These are phyloP conservation scores for Cryoendolithus antarcticus DNA, from an alignment of 2,329 filamentous ascomycete species.

Conservation along the genomic window DNA sequence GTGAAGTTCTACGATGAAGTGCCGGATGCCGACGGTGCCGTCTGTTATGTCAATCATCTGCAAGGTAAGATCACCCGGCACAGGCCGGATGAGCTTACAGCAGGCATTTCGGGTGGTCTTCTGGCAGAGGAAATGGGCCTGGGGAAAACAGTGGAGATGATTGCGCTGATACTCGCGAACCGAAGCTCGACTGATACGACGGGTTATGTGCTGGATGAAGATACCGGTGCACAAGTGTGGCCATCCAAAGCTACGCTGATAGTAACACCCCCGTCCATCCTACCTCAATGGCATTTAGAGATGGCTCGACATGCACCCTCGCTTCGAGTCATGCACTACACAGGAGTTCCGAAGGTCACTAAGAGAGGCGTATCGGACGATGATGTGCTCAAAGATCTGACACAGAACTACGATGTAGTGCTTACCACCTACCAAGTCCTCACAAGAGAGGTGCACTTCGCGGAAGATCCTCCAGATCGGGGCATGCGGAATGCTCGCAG, in stretches of 20 bases:
- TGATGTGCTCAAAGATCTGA: slow-evolving; percentile 35
- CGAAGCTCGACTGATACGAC: not conserved
- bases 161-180: slow-evolving; percentile 45
- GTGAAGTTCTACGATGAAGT: slow-evolving; percentile 32
- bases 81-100: slow-evolving; percentile 28
- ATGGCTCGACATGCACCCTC: slow-evolving; percentile 43
- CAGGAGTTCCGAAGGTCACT: slow-evolving; percentile 31
- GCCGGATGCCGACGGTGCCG: slow-evolving; percentile 34
- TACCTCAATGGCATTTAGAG: slow-evolving; percentile 52
- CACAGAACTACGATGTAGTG: slow-evolving; percentile 42
- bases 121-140: slow-evolving; percentile 75
- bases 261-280: slow-evolving; percentile 48
- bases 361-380: slow-evolving; percentile 21
- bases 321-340: slow-evolving; percentile 45
- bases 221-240: slow-evolving; percentile 33
- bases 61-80: slow-evolving; percentile 40
- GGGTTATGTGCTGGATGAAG: slow-evolving; percentile 20
- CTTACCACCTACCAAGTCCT: slow-evolving; percentile 57
- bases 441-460: slow-evolving; percentile 68
- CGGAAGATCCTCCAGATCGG: slow-evolving; percentile 57
- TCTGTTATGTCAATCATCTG: slow-evolving; percentile 49
- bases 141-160: slow-evolving; percentile 67
- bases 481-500: slow-evolving; percentile 42
- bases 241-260: slow-evolving; percentile 48
- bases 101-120: slow-evolving; percentile 46